These are phyloP conservation scores for Pythium brachiatum DNA, from an alignment of 352 stramenopile genomes.

Conservation along the genomic window DNA sequence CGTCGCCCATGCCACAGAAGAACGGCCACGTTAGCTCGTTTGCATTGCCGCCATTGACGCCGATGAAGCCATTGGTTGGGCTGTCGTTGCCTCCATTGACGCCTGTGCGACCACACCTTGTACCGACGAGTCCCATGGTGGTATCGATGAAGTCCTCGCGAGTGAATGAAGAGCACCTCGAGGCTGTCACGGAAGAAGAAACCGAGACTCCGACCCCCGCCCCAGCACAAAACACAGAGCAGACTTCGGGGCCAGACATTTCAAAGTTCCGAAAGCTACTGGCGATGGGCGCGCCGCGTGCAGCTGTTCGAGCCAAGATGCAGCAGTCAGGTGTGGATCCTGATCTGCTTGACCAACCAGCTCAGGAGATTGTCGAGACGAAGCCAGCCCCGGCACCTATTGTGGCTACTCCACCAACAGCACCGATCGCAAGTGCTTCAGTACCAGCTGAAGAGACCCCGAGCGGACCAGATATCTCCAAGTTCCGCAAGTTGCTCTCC, in stretches of 20 bases:
- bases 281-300: slow-evolving; percentile 21
- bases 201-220: slow-evolving; percentile 6
- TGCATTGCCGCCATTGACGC: slow-evolving; percentile 17
- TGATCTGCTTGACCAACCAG: slow-evolving; percentile 16
- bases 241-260: slow-evolving; percentile 4
- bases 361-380: not conserved
- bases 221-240: not conserved
- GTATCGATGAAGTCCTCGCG: slow-evolving; percentile 13
- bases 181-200: slow-evolving; percentile 27
- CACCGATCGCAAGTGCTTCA: not conserved
- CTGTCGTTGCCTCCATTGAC: slow-evolving; percentile 24
- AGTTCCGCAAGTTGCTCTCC: slow-evolving; percentile 92
- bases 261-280: slow-evolving; percentile 29
- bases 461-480: slow-evolving; percentile 35
- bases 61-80: slow-evolving; percentile 16
- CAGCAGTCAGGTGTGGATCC: slow-evolving; percentile 27
- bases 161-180: slow-evolving; percentile 19
- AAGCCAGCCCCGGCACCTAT: not conserved
- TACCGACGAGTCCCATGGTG: not conserved
- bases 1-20: slow-evolving; percentile 22
- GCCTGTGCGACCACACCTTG: slow-evolving; percentile 15
- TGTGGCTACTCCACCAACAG: not conserved
- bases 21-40: slow-evolving; percentile 4
- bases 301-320: slow-evolving; percentile 28
- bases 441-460: slow-evolving; percentile 4